Base-by-base conservation (phyloP, 106 monocot genomes). In the Acorus calamus region DNA sequence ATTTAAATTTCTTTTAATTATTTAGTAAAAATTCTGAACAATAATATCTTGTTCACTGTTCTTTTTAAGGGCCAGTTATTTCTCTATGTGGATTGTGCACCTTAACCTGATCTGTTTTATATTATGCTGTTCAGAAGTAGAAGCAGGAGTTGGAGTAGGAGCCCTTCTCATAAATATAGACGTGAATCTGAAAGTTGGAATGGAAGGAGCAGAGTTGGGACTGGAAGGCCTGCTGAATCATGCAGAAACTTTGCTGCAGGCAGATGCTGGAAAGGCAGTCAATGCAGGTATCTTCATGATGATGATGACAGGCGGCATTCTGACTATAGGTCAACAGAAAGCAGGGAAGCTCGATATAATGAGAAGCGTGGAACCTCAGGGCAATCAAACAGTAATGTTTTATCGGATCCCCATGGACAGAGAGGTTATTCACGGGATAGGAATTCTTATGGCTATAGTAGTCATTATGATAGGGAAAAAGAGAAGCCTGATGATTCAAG, bases 201-300 rank as follows among this genome's bases (percentile, higher is more conserved):
- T 62, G 62, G 63, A 2, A 56, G 54, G 68, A 52, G 44, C 60
- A 68, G 74, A 48, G n/a, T 12, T 4, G 50, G 51, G 42, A 9
- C 56, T 50, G 74, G 68, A 64, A 72, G 70, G 47, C 58, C 52
- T 46, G 47, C 51, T 62, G 69, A 55, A 55, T 52, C 67, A 47
- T 87, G 89, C 66, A 75, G 90, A 69, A 80, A 83, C 73, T 89
- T 86, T 73, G 66, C 67, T 52, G 74, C 73, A 47, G 89, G 89
- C 12, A 63, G 77, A 5, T 94, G 89, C 72, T 66, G 76, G 59
- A 77, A 78, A 66, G 94, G 93, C 53, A 73, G 14, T 13, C 65
- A 83, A 47, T 93, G 93, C 65, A 83, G 77, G 68, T 86, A 64
- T 68, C 60, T 70, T 71, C 93, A 94, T 76, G 83, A 86, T 13